Conservation (phyloP, 768 basidiomycete genomes). For the Boletus vinaceobasis region DNA sequence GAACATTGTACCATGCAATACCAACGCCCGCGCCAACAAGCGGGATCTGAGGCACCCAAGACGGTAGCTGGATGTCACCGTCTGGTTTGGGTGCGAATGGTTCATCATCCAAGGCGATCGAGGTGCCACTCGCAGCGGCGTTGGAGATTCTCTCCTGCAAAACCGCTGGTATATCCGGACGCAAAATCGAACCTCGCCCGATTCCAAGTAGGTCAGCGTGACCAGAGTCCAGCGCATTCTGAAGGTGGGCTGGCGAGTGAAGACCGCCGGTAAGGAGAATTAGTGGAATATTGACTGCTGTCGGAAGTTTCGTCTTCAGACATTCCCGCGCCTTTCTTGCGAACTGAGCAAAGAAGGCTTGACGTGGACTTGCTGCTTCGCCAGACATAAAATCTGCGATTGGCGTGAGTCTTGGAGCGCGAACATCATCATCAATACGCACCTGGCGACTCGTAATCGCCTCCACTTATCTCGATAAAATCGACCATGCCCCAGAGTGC, state of each 20-base stretch:
- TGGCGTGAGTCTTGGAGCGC: neutral
- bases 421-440: slow-evolving; percentile 6
- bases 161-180: slow-evolving; percentile 55
- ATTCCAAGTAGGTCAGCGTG: slow-evolving; percentile 78
- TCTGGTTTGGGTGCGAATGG: slow-evolving; percentile 42
- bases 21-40: slow-evolving; percentile 63
- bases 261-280: slow-evolving; percentile 84
- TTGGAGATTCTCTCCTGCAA: slow-evolving; percentile 23
- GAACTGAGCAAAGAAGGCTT: slow-evolving; percentile 72
- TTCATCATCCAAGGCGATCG: slow-evolving; percentile 19
- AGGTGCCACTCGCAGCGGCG: slow-evolving; percentile 3
- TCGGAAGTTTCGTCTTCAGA: slow-evolving; percentile 35
- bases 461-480: slow-evolving; percentile 86
- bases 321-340: slow-evolving; percentile 51
- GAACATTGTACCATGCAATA: slow-evolving; percentile 66
- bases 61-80: slow-evolving; percentile 17
- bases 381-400: slow-evolving; percentile 42
- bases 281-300: slow-evolving; percentile 42
- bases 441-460: slow-evolving; percentile 81
- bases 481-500: slow-evolving; percentile 67
- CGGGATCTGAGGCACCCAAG: slow-evolving; percentile 44
- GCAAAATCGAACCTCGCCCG: slow-evolving; percentile 61
- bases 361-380: slow-evolving; percentile 39
- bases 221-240: slow-evolving; percentile 45
- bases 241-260: slow-evolving; percentile 52